phyloP scores from a whole-genome alignment of 306 rosid species.

The Prosopis cineraria region DNA sequence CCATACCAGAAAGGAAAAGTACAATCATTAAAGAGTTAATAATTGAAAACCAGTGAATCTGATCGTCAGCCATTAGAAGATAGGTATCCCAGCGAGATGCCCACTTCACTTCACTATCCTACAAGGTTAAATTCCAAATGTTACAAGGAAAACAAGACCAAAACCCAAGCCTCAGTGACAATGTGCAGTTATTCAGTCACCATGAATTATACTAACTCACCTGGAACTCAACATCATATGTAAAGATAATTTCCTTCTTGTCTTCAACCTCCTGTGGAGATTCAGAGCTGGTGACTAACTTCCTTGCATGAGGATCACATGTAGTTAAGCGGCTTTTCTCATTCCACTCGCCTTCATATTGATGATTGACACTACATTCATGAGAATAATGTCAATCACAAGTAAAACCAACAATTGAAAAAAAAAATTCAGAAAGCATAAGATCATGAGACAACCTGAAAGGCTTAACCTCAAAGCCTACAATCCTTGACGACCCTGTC shows the following conservation, averaged over 20 bases:
- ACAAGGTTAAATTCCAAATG: constrained; percentile 25
- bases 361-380: constrained; percentile 59
- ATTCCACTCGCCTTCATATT: constrained; percentile 61
- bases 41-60: constrained; percentile 82
- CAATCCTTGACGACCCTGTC: constrained; percentile 65
- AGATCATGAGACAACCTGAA: constrained; percentile 50
- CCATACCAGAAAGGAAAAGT: constrained; percentile 76
- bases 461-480: constrained; percentile 77
- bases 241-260: constrained; percentile 68
- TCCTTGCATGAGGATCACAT: constrained; percentile 73
- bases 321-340: constrained; percentile 54
- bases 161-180: constrained; percentile 16
- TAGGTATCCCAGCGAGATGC: constrained; percentile 84
- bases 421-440: constrained; percentile 7
- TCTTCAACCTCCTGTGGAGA: constrained; percentile 73
- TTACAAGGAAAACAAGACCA: background rate
- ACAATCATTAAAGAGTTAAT: constrained; percentile 79
- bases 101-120: constrained; percentile 79
- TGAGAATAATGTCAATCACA: constrained; percentile 25
- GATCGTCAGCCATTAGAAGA: constrained; percentile 81
- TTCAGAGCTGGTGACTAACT: constrained; percentile 56
- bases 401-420: background rate
- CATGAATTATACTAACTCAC: constrained; percentile 39
- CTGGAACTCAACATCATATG: constrained; percentile 72
- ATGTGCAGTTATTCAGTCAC: background rate